Percentiles rank a stretch among this genome's conserved stretches.
Evolutionary conservation across 106 monocot species (phyloP).

Genomic region (Phalaenopsis equestris): DNA sequence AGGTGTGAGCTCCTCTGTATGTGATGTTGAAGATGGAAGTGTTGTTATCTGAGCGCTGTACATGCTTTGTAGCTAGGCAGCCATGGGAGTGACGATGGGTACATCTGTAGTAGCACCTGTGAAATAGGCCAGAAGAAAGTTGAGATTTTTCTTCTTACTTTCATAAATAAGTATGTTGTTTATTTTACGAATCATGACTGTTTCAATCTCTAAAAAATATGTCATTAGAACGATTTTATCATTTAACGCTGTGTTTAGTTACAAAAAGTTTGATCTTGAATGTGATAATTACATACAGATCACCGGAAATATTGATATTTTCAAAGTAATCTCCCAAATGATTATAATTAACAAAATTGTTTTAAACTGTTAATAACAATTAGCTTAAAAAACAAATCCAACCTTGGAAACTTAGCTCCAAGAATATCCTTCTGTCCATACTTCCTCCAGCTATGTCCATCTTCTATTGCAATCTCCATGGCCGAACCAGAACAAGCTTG

Average conservation of each 20-base stretch:
- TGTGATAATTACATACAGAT: too few relatives aligned
- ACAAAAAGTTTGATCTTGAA: too few relatives aligned
- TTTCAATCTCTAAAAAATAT: too few relatives aligned
- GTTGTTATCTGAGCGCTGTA: constrained; percentile 32
- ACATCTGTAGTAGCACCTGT: constrained; percentile 38
- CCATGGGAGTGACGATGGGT: constrained; percentile 24
- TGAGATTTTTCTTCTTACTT: too few relatives aligned
- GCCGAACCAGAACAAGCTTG: not conserved
- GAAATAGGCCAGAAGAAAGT: not conserved
- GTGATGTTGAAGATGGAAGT: constrained; percentile 28
- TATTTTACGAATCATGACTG: too few relatives aligned
- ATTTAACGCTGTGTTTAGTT: too few relatives aligned
- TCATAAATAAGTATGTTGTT: too few relatives aligned
- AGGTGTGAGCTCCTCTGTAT: constrained; percentile 33
- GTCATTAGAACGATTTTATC: too few relatives aligned
- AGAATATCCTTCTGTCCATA: constrained; percentile 67
- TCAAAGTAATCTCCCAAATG: too few relatives aligned
- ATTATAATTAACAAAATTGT: too few relatives aligned
- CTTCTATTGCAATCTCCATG: constrained; percentile 12
- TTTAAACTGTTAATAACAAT: too few relatives aligned
- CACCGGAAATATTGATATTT: too few relatives aligned
- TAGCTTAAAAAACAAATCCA: not conserved
- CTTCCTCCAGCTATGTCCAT: constrained; percentile 59
- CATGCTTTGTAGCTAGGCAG: constrained; percentile 41
- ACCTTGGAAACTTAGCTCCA: constrained; percentile 47